These are phyloP conservation scores for Gaertneriomyces semiglobifer DNA, from an alignment of 192 early-diverging fungal genomes.

Conservation along the genomic window DNA sequence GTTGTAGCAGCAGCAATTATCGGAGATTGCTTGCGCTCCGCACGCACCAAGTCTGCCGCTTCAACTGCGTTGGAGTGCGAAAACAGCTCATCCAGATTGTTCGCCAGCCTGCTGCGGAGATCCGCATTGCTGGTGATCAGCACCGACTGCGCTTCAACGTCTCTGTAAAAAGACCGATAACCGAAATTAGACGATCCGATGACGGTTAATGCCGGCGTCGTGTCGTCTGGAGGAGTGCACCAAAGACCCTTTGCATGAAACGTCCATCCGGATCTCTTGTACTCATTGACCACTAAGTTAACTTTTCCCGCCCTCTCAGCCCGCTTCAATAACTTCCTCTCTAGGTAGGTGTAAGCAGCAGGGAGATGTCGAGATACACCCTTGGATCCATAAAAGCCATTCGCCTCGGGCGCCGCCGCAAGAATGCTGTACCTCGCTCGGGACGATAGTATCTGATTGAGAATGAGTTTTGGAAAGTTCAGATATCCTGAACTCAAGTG, in stretches of 20 bases:
- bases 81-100: conserved; percentile 38
- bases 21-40: background rate
- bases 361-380: conserved; percentile 88
- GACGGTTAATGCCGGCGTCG: conserved; percentile 64
- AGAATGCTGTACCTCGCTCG: conserved; percentile 66
- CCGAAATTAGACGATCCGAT: conserved; percentile 95
- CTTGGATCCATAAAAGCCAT: conserved; percentile 83
- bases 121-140: conserved; percentile 62
- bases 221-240: conserved; percentile 50
- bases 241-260: conserved; percentile 96
- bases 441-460: conserved; percentile 57
- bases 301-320: conserved; percentile 19
- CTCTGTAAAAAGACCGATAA: conserved; percentile 82
- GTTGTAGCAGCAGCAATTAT: background rate
- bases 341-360: conserved; percentile 84
- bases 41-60: background rate
- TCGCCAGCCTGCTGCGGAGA: conserved; percentile 53
- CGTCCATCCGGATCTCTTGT: conserved; percentile 79
- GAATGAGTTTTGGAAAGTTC: conserved; percentile 76
- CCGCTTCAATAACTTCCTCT: conserved; percentile 62
- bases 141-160: conserved; percentile 83
- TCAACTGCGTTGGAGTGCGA: background rate
- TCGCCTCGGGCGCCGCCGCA: conserved; percentile 87
- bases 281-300: conserved; percentile 67
- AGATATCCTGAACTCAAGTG: conserved; percentile 89